phyloP scores from a whole-genome alignment of 1,284 basidiomycete genomes.

The Trametes hirsuta region DNA sequence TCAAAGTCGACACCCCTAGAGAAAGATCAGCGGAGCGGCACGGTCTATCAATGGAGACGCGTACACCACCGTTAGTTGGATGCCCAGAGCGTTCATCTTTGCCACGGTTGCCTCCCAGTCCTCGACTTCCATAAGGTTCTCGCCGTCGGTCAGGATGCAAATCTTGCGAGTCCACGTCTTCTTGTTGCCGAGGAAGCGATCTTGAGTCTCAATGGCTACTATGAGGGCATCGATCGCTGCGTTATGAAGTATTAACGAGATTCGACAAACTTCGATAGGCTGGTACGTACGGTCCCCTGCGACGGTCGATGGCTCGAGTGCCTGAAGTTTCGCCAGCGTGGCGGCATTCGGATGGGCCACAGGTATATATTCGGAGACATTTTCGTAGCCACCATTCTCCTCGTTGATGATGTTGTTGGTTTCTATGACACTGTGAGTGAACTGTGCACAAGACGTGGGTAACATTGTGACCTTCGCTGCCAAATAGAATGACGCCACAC shows the following conservation, averaged over 20 bases:
- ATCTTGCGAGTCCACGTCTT: constrained; percentile 83
- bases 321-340: constrained; percentile 76
- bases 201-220: constrained; percentile 82
- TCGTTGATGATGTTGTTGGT: constrained; percentile 77
- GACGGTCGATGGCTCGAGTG: constrained; percentile 61
- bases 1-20: constrained; percentile 85
- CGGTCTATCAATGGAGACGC: constrained; percentile 31
- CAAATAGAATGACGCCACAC: constrained; percentile 85
- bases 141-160: constrained; percentile 81
- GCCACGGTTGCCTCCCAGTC: constrained; percentile 73
- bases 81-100: constrained; percentile 66
- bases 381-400: constrained; percentile 69
- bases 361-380: constrained; percentile 78
- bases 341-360: constrained; percentile 77
- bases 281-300: constrained; percentile 69
- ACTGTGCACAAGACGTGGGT: too few relatives aligned
- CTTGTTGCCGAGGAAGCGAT: constrained; percentile 61
- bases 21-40: constrained; percentile 7
- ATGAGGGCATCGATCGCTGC: constrained; percentile 87
- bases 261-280: too few relatives aligned
- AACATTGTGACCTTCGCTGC: constrained; percentile 62
- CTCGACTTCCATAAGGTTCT: constrained; percentile 69
- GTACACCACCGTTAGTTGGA: constrained; percentile 69
- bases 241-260: not conserved
- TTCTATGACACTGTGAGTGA: constrained; percentile 40